phyloP scores from a whole-genome alignment of 2,329 filamentous ascomycete genomes.

The Bipolaris gigantea region DNA sequence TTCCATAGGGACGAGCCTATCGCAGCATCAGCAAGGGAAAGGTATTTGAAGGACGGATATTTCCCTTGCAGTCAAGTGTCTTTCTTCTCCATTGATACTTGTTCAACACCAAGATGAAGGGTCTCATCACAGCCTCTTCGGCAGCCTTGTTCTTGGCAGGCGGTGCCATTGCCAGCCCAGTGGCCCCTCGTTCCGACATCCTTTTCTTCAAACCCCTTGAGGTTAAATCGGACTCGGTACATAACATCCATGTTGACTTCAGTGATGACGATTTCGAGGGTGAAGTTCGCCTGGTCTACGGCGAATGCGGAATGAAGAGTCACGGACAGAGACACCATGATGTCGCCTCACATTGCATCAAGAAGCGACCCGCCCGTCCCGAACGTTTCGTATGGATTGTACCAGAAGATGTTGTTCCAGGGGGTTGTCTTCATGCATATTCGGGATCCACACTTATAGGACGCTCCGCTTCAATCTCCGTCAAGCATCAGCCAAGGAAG shows the following conservation, averaged over 20 bases:
- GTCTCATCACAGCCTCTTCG: constrained; percentile 30
- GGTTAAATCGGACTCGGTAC: constrained; percentile 48
- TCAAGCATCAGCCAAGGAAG: constrained; percentile 42
- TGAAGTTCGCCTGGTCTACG: constrained; percentile 51
- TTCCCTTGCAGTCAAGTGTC: background rate
- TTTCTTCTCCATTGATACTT: constrained; percentile 1
- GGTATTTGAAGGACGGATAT: constrained; percentile 21
- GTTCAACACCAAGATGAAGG: constrained; percentile 27
- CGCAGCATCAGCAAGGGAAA: background rate
- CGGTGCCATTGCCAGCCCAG: constrained; percentile 22
- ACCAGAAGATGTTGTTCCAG: constrained; percentile 43
- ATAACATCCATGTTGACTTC: constrained; percentile 55
- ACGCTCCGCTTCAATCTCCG: constrained; percentile 46
- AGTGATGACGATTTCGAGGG: constrained; percentile 47
- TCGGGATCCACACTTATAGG: constrained; percentile 46
- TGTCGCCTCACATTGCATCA: constrained; percentile 44
- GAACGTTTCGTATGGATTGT: constrained; percentile 54
- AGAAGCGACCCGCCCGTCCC: constrained; percentile 42
- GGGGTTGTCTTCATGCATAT: constrained; percentile 52
- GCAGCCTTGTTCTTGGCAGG: constrained; percentile 31
- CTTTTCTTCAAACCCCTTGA: constrained; percentile 39
- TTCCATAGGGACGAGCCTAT: background rate
- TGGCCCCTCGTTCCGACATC: constrained; percentile 25
- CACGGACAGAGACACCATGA: constrained; percentile 48
- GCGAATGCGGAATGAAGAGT: constrained; percentile 46